phyloP scores from a whole-genome alignment of 139 green algal genomes.

The Ostreobium quekettii region DNA sequence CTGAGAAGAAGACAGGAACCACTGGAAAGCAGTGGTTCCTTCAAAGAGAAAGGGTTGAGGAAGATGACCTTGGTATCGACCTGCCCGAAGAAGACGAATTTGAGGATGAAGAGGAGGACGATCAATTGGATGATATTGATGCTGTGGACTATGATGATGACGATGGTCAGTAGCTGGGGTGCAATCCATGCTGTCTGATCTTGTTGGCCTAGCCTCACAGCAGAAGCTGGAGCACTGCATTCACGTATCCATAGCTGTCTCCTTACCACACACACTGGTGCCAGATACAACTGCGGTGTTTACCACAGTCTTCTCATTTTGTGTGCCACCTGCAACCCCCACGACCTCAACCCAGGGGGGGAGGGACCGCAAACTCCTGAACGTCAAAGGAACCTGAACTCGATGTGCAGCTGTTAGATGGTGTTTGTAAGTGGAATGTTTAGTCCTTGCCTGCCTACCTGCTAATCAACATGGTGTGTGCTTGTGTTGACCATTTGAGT shows the following conservation, averaged over 20 bases:
- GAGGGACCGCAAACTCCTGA: too few species aligned
- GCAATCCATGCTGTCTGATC: neutral
- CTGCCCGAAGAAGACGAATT: conserved; percentile 15
- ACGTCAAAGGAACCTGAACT: too few species aligned
- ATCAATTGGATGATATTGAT: conserved; percentile 4
- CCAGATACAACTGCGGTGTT: neutral
- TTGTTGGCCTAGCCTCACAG: neutral
- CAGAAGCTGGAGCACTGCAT: neutral
- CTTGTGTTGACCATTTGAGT: neutral
- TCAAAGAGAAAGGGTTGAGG: conserved; percentile 28
- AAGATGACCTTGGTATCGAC: neutral
- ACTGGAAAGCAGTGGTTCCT: conserved; percentile 68
- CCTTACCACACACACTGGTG: neutral
- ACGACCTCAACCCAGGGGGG: too few species aligned
- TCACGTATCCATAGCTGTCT: neutral
- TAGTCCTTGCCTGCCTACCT: too few species aligned
- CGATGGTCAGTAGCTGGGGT: conserved; percentile 13
- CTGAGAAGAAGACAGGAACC: conserved; percentile 3
- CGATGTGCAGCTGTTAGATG: too few species aligned
- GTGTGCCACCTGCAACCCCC: neutral
- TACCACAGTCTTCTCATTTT: neutral
- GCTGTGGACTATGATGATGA: conserved; percentile 5
- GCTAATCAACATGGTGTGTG: too few species aligned
- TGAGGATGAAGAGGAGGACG: conserved; percentile 13
- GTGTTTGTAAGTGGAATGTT: too few species aligned